Percentiles rank a stretch among this genome's conserved stretches.
These are phyloP conservation scores for Paramecium sonneborni DNA, from an alignment of 73 alveolate species.

Conservation along the genomic window DNA sequence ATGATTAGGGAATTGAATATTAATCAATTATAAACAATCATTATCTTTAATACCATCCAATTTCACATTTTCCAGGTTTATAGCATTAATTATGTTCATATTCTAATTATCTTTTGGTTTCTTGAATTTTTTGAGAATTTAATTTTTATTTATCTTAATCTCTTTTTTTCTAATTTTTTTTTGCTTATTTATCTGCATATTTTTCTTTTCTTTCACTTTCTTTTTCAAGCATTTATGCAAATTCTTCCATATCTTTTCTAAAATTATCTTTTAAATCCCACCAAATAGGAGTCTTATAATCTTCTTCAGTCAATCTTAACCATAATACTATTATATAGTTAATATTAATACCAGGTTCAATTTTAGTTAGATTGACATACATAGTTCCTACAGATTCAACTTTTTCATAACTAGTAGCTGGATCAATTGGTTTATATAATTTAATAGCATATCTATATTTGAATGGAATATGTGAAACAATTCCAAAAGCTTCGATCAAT, in stretches of 20 bases:
- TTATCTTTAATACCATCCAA: conserved; percentile 58
- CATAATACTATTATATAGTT: background rate
- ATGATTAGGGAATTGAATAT: background rate
- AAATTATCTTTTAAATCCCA: conserved; percentile 52
- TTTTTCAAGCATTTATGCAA: conserved; percentile 27
- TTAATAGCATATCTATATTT: conserved; percentile 33
- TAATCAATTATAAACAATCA: background rate
- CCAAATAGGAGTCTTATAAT: conserved; percentile 43
- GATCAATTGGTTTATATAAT: conserved; percentile 3
- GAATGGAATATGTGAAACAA: conserved; percentile 38
- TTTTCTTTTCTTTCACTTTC: conserved; percentile 42
- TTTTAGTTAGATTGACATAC: conserved; percentile 28
- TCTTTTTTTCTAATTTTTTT: conserved; percentile 15
- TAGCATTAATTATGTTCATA: conserved; percentile 46
- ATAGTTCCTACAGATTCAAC: conserved; percentile 43
- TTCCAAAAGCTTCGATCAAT: conserved; percentile 47
- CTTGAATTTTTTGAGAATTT: background rate
- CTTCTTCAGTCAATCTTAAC: conserved; percentile 55
- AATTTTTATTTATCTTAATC: background rate
- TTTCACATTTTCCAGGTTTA: conserved; percentile 47
- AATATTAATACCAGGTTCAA: background rate
- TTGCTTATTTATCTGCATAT: background rate
- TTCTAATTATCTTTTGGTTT: background rate
- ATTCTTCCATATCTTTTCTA: conserved; percentile 56
- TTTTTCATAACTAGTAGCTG: conserved; percentile 11